Evolutionary conservation across 495 filamentous ascomycete species (phyloP).

Genomic region (Penicillium soppii): DNA sequence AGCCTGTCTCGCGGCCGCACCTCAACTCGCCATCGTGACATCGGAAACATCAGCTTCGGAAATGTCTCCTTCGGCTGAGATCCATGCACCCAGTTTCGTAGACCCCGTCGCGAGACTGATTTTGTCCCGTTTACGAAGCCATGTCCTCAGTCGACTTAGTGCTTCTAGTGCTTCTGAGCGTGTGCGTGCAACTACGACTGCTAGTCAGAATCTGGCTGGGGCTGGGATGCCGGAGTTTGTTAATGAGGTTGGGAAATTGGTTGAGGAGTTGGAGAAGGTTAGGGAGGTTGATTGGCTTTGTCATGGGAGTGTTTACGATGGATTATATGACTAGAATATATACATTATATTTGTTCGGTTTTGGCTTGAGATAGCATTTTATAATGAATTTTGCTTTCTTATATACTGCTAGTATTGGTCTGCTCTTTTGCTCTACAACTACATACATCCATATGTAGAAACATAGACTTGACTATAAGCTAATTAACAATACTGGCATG

Average conservation of each 20-base stretch:
- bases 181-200: constrained; percentile 75
- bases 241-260: constrained; percentile 75
- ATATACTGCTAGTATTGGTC: no score
- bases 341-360: no score
- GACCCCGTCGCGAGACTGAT: constrained; percentile 83
- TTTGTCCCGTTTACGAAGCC: constrained; percentile 68
- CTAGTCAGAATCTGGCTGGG: constrained; percentile 76
- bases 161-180: constrained; percentile 77
- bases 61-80: constrained; percentile 4
- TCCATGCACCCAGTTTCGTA: constrained; percentile 43
- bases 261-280: constrained; percentile 74
- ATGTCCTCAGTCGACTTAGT: constrained; percentile 73
- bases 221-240: constrained; percentile 88
- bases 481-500: no score
- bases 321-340: constrained; percentile 41
- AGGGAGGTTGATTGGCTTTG: constrained; percentile 75
- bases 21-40: constrained; percentile 34
- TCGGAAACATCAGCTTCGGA: constrained; percentile 10
- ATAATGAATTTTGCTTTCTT: no score
- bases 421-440: no score
- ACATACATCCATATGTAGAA: no score
- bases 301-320: constrained; percentile 81
- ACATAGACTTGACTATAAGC: no score
- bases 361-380: no score
- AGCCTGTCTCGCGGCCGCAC: constrained; percentile 37